Percentiles rank a stretch among this genome's conserved stretches.
Conservation (phyloP, 2,329 filamentous ascomycete species). For the Epichloe elymi region DNA sequence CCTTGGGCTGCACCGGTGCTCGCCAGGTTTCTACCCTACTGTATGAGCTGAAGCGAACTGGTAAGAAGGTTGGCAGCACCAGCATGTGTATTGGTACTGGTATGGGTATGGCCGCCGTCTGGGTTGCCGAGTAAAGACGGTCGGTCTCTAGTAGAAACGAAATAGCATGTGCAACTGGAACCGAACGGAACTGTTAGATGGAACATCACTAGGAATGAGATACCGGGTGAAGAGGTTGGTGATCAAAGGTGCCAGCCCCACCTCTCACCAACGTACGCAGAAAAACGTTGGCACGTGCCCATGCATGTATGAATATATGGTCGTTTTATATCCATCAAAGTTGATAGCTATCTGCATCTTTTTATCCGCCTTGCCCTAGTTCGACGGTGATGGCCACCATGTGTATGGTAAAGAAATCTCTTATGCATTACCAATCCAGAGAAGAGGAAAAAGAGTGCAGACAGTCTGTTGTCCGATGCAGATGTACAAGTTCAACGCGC, state of each 20-base stretch:
- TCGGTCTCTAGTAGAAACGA: not conserved
- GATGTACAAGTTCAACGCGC: not conserved
- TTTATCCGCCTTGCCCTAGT: not conserved
- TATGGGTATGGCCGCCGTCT: conserved; percentile 96
- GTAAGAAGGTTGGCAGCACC: conserved; percentile 77
- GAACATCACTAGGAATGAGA: not conserved
- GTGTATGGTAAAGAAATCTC: not conserved
- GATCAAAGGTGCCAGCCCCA: not conserved
- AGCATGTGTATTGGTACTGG: conserved; percentile 96
- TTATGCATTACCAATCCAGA: not conserved
- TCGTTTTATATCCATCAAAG: not conserved
- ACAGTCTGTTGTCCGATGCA: too few relatives aligned
- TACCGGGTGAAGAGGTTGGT: not conserved
- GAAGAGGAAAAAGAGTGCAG: not conserved
- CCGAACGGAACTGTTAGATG: not conserved
- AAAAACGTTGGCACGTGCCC: not conserved
- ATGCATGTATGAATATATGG: conserved; percentile 16
- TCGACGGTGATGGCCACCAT: not conserved
- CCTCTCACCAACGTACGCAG: not conserved
- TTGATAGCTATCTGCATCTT: not conserved
- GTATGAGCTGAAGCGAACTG: conserved; percentile 75
- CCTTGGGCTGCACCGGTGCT: conserved; percentile 85
- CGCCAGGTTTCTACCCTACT: conserved; percentile 86
- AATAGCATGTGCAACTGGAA: not conserved
- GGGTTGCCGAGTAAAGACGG: conserved; percentile 68